phyloP scores from a whole-genome alignment of 768 basidiomycete genomes.

The Pleurotus platypus region DNA sequence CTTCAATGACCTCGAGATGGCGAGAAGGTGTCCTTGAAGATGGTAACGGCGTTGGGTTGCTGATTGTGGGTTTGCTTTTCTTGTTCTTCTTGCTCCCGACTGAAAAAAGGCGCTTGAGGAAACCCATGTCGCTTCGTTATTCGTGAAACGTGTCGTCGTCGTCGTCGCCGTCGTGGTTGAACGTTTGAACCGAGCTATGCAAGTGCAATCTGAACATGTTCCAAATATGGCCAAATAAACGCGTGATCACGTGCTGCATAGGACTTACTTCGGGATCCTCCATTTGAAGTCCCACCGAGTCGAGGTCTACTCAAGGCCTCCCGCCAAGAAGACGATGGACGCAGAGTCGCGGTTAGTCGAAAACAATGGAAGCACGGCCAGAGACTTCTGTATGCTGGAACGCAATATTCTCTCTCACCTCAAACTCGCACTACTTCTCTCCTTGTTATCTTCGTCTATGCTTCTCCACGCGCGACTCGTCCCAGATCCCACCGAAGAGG shows the following conservation, averaged over 20 bases:
- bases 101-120: conserved; percentile 69
- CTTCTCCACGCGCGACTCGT: conserved; percentile 59
- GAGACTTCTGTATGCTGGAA: conserved; percentile 79
- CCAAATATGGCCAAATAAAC: conserved; percentile 41
- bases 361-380: conserved; percentile 57
- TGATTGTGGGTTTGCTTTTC: conserved; percentile 30
- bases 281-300: no score
- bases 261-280: not conserved
- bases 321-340: not conserved
- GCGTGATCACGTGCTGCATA: not conserved
- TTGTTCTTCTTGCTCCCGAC: conserved; percentile 63
- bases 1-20: conserved; percentile 31
- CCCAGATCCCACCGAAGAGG: conserved; percentile 28
- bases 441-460: conserved; percentile 60
- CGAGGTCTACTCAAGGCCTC: not conserved
- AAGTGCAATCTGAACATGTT: conserved; percentile 26
- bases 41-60: conserved; percentile 15
- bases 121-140: conserved; percentile 45
- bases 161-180: conserved; percentile 19
- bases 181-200: conserved; percentile 13
- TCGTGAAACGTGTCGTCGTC: conserved; percentile 15
- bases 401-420: conserved; percentile 69
- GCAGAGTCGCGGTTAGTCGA: conserved; percentile 25
- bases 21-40: conserved; percentile 17
- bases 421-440: conserved; percentile 62